Percentiles rank a stretch among this genome's conserved stretches.
Evolutionary conservation across 2,329 filamentous ascomycete genomes (phyloP).

Genomic region (Pseudogymnoascus sp.): DNA sequence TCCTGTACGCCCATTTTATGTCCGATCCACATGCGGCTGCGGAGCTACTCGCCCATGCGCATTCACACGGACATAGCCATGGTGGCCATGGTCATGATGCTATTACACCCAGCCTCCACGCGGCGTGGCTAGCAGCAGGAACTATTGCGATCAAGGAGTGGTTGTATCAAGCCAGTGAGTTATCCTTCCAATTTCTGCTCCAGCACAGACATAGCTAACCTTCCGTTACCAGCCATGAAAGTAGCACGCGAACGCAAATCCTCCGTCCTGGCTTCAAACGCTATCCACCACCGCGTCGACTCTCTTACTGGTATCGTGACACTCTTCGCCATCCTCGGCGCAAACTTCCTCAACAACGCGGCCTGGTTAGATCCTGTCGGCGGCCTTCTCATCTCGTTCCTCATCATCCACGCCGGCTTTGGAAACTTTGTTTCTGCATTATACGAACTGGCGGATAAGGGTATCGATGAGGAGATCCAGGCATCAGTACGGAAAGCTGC

Average conservation of each 20-base stretch:
- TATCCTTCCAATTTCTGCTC: background rate
- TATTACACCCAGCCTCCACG: slow-evolving; percentile 76
- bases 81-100: slow-evolving; percentile 55
- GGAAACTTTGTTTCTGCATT: slow-evolving; percentile 77
- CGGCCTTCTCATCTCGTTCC: slow-evolving; percentile 80
- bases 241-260: slow-evolving; percentile 90
- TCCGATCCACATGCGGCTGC: slow-evolving; percentile 51
- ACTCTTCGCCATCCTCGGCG: slow-evolving; percentile 77
- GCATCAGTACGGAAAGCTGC: slow-evolving; percentile 60
- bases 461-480: slow-evolving; percentile 79
- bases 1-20: slow-evolving; percentile 65
- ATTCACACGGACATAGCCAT: slow-evolving; percentile 52
- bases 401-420: slow-evolving; percentile 87
- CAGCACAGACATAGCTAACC: slow-evolving; percentile 18
- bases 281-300: slow-evolving; percentile 92
- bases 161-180: slow-evolving; percentile 91
- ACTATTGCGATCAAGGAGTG: slow-evolving; percentile 93
- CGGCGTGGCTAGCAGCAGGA: slow-evolving; percentile 85
- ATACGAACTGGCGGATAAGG: slow-evolving; percentile 82
- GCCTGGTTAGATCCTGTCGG: slow-evolving; percentile 93
- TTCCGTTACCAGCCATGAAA: slow-evolving; percentile 66
- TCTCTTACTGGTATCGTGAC: slow-evolving; percentile 93
- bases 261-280: slow-evolving; percentile 90
- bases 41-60: slow-evolving; percentile 45
- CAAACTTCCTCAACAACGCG: slow-evolving; percentile 77